A percentile compares a stretch with the other conserved stretches of the same genome.
phyloP scores from a whole-genome alignment of 805 yeast species.

The Candida anglica region DNA sequence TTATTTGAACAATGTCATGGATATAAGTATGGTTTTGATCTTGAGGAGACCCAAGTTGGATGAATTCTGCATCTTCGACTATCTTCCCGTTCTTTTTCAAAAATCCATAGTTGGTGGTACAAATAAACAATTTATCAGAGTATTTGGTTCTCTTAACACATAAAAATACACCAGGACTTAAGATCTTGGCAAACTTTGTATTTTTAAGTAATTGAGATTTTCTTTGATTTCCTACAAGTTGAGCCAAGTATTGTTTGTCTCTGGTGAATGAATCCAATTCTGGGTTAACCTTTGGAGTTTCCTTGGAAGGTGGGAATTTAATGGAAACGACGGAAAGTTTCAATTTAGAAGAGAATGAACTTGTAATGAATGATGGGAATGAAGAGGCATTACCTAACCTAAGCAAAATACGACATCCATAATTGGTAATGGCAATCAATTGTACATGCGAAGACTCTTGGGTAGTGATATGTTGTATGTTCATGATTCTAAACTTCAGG shows the following conservation, averaged over 20 bases:
- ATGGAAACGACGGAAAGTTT: constrained; percentile 42
- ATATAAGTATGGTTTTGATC: constrained; percentile 36
- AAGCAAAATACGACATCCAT: constrained; percentile 76
- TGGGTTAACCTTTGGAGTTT: constrained; percentile 35
- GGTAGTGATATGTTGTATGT: constrained; percentile 56
- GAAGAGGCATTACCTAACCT: constrained; percentile 41
- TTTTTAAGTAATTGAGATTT: constrained; percentile 57
- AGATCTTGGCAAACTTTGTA: constrained; percentile 53
- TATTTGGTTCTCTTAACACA: constrained; percentile 51
- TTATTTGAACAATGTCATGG: constrained; percentile 68
- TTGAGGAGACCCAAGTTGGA: constrained; percentile 25
- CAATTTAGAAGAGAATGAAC: constrained; percentile 19
- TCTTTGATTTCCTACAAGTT: constrained; percentile 37
- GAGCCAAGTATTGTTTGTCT: constrained; percentile 36
- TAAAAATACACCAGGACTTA: constrained; percentile 85
- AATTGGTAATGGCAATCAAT: constrained; percentile 72
- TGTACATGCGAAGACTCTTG: constrained; percentile 66
- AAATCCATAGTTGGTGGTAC: constrained; percentile 83
- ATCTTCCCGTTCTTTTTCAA: constrained; percentile 68
- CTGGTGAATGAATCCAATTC: constrained; percentile 41
- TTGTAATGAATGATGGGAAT: constrained; percentile 18
- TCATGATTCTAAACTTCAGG: constrained; percentile 53
- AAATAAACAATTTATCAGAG: constrained; percentile 56
- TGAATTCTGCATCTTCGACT: constrained; percentile 77
- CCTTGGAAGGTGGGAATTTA: constrained; percentile 63